Evolutionary conservation across 2,329 filamentous ascomycete genomes (phyloP).

Genomic region (Phialophora expanda): DNA sequence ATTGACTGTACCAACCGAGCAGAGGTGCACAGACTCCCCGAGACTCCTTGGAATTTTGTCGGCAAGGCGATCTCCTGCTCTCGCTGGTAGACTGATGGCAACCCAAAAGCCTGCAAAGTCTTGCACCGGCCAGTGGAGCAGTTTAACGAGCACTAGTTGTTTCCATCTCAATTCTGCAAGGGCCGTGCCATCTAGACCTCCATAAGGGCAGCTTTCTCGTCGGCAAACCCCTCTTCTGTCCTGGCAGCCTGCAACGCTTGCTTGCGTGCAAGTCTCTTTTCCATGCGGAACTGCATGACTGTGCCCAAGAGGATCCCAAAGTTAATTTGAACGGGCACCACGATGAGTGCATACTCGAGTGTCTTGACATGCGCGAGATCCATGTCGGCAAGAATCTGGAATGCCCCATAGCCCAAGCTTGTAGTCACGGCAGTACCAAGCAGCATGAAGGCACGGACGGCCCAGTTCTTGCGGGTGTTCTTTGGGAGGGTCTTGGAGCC

Average conservation of each 20-base stretch:
- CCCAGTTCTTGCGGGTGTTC: conserved; percentile 38
- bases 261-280: conserved; percentile 34
- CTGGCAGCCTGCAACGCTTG: conserved; percentile 18
- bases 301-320: conserved; percentile 36
- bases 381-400: conserved; percentile 34
- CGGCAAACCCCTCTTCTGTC: conserved; percentile 17
- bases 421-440: conserved; percentile 32
- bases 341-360: conserved; percentile 36
- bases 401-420: conserved; percentile 31
- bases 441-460: conserved; percentile 35
- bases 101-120: neutral
- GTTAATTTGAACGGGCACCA: conserved; percentile 38
- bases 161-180: neutral
- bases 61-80: neutral
- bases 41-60: neutral
- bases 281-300: conserved; percentile 36
- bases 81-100: neutral
- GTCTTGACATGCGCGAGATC: conserved; percentile 38
- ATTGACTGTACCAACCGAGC: neutral
- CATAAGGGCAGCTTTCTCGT: conserved; percentile 35
- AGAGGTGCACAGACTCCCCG: neutral
- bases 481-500: conserved; percentile 26
- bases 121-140: neutral
- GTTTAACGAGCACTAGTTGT: neutral
- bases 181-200: conserved; percentile 21